These are phyloP conservation scores for Cladophialophora immunda DNA, from an alignment of 2,329 filamentous ascomycete species.

Conservation along the genomic window DNA sequence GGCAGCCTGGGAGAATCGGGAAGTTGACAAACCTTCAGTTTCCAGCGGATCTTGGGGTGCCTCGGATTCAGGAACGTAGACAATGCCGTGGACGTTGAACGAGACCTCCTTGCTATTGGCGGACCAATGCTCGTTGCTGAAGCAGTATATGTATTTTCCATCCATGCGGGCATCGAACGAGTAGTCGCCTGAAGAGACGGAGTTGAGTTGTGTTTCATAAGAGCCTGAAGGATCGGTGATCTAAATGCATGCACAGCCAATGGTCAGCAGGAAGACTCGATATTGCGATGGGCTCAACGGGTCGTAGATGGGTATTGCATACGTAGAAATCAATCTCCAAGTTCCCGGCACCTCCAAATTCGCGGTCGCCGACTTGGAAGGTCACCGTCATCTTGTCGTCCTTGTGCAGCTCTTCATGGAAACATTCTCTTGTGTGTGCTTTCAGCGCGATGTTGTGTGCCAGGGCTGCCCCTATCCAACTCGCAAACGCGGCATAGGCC, in stretches of 20 bases:
- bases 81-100: constrained; percentile 98
- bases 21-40: constrained; percentile 71
- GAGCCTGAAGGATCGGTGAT: constrained; percentile 80
- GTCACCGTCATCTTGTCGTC: constrained; percentile 99
- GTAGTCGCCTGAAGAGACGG: constrained; percentile 89
- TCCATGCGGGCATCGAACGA: constrained; percentile 86
- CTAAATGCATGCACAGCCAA: constrained; percentile 49
- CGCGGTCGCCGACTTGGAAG: constrained; percentile 95
- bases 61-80: constrained; percentile 92
- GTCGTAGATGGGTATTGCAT: constrained; percentile 48
- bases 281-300: not conserved
- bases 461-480: constrained; percentile 66
- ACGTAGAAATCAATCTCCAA: constrained; percentile 99
- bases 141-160: constrained; percentile 95
- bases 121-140: constrained; percentile 98
- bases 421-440: constrained; percentile 94
- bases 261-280: not conserved
- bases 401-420: constrained; percentile 89
- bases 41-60: constrained; percentile 87
- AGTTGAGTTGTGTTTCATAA: constrained; percentile 81
- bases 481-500: constrained; percentile 62
- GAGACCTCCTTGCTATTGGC: constrained; percentile 97
- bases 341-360: constrained; percentile 94
- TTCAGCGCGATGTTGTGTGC: constrained; percentile 97
- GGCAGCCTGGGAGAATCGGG: not conserved